Base-by-base conservation (phyloP, 768 basidiomycete species). In the Russula vinacea region DNA sequence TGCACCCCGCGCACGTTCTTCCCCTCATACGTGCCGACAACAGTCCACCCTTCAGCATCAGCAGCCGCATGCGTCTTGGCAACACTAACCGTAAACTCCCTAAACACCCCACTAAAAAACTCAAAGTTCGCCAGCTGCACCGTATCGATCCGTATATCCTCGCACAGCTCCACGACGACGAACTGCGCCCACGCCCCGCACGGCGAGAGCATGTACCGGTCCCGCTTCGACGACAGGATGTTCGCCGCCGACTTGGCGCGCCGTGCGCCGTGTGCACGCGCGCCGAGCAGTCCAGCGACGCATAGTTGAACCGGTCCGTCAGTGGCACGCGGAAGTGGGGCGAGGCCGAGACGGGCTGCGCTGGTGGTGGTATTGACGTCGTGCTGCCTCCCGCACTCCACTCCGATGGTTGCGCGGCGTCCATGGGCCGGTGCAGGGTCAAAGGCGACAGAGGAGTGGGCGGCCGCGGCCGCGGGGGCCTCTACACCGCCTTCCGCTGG, bases 51-150 rank as follows among this genome's bases (percentile, higher is more conserved):
- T 16, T 74, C 73, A 2, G 71, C 63, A 44, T 74, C 74, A 9
- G 72, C 74, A 29, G 77, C 74, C 60, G 76, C 73, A 60, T 78
- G 77, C 67, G 73, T 77, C 73, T 78, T 77, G 16, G 83, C 79
- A 9, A 85, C 93, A 73, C 89, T 90, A 53, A 98, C 87, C 5
- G 82, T 82, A 66, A 98, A 89, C 61, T 96, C 92, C 75, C 90
- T 90, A 79, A 98, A 95, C 16, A 97, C 90, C 2, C 95, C 94
- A 67, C 90, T 92, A 76, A 98, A 99, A 78, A 98, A 98, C 77
- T 99, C 96, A 72, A 92, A 97, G 72, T 98, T 96, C 63, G 94
- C 95, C 19, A 99, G 78, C 73, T 98, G 94, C 51, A 98, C 87
- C 0, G 94, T 96, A 73, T 98, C 96, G 70, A 98, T 94, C 51